Evolutionary conservation across 2,329 filamentous ascomycete genomes (phyloP).

Genomic region (Trichoderma breve): DNA sequence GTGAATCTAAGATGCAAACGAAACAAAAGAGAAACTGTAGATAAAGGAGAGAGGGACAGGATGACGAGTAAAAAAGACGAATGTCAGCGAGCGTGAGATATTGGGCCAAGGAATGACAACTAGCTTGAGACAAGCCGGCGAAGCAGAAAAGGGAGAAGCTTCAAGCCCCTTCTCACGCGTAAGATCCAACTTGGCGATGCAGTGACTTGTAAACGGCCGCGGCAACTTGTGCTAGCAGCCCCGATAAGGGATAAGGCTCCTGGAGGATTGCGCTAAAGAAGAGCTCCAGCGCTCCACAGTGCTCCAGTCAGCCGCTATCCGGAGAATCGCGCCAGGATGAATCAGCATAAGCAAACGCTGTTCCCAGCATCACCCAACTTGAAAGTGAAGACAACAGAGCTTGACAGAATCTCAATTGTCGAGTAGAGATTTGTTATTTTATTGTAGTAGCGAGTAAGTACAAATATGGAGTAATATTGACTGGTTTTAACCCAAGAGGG

Average conservation of each 20-base stretch:
- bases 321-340: background rate
- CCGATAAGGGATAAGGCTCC: constrained; percentile 1
- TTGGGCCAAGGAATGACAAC: constrained; percentile 11
- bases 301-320: background rate
- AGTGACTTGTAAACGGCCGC: background rate
- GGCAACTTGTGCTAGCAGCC: background rate
- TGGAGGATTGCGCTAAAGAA: background rate
- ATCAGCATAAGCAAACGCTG: background rate
- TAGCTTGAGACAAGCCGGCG: background rate
- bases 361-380: too few species aligned
- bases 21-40: background rate
- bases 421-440: background rate
- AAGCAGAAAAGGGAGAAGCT: background rate
- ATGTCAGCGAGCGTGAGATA: constrained; percentile 8
- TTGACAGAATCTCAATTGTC: background rate
- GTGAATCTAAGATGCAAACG: background rate
- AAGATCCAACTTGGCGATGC: background rate
- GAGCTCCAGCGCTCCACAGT: background rate
- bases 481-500: background rate
- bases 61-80: background rate
- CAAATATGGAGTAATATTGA: background rate
- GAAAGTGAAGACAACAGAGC: background rate
- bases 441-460: background rate
- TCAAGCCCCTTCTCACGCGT: background rate
- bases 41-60: background rate